Evolutionary conservation across 768 basidiomycete genomes (phyloP), one percentile per base, ranked within the genome.

Genomic region (Kwoniella heveanensis): DNA sequence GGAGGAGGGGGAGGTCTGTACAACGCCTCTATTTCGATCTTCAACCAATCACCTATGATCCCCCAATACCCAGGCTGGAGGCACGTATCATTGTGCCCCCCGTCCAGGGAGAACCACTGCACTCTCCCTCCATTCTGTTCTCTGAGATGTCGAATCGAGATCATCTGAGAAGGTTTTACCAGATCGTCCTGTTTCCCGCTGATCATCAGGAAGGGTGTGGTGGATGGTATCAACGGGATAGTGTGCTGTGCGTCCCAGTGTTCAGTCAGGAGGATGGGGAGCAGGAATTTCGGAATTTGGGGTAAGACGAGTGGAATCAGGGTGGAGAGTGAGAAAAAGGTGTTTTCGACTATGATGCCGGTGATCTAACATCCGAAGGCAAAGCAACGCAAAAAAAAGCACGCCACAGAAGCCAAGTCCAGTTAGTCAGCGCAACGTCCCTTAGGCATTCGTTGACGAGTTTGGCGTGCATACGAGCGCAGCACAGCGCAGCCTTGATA

Each of bases 301-400:
- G 93, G 93, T 32, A 96, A 82, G 17, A 88, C 86, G 64, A 86
- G 82, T 0, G 91, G 93, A n/a, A 96, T 86, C 17, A 95, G 85
- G 54, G 83, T 85, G 5, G 88, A 88, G 27, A 97, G 85, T 46
- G 89, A 91, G 32, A 89, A 86, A 79, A 96, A 96, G 0, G 94
- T 95, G 78, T 96, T 98, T 82, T 97, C 94, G 62, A 97, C 83
- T 60, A 97, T 85, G 17, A 96, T 83, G 0, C 88, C 93, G 19
- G 82, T 61, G 60, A 95, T 86, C 89, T 91, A 66, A 10, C 2
- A 24, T 15, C 32, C 5, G 32, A 53, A 19, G 39, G 39, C 8
- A 44, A 44, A 19, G 6, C 19, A 17, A 44, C 19, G 39, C 4
- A 10, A 9, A 44, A 10, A 17, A 44, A 36, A n/a, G n/a, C n/a